These are phyloP conservation scores for Alternaria triticina DNA, from an alignment of 2,329 filamentous ascomycete genomes.

Conservation along the genomic window DNA sequence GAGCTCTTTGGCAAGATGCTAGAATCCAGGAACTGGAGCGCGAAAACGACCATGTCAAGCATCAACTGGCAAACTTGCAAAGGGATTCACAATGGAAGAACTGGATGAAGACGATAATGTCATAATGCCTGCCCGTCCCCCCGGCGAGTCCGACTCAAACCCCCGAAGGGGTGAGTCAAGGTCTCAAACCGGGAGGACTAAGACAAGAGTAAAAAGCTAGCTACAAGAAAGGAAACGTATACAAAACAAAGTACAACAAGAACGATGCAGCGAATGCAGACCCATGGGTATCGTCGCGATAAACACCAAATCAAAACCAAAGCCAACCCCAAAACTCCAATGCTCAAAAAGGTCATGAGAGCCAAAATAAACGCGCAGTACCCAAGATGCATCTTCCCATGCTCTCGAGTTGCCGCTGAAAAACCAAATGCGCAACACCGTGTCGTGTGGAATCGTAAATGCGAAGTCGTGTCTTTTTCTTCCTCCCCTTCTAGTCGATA, in stretches of 20 bases:
- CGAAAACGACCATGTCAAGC: background rate
- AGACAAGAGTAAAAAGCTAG: background rate
- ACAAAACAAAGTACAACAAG: background rate
- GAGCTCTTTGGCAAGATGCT: background rate
- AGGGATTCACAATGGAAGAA: background rate
- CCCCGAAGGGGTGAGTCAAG: background rate
- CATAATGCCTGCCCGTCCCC: background rate
- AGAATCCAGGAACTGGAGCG: background rate
- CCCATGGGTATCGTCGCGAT: conserved; percentile 8
- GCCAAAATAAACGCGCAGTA: background rate
- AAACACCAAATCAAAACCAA: background rate
- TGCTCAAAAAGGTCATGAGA: background rate
- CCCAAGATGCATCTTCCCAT: background rate
- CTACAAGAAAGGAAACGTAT: background rate
- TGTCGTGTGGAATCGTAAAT: background rate
- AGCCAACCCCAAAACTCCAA: background rate
- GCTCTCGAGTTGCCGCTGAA: background rate
- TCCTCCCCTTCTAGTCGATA: background rate
- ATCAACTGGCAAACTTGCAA: background rate
- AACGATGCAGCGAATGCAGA: conserved; percentile 5
- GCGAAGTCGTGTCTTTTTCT: background rate
- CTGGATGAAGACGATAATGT: background rate
- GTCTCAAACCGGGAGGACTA: background rate
- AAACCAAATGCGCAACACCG: background rate
- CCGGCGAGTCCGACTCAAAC: background rate